Base-by-base conservation (phyloP, 2,329 filamentous ascomycete genomes). In the Apiospora phragmitis region DNA sequence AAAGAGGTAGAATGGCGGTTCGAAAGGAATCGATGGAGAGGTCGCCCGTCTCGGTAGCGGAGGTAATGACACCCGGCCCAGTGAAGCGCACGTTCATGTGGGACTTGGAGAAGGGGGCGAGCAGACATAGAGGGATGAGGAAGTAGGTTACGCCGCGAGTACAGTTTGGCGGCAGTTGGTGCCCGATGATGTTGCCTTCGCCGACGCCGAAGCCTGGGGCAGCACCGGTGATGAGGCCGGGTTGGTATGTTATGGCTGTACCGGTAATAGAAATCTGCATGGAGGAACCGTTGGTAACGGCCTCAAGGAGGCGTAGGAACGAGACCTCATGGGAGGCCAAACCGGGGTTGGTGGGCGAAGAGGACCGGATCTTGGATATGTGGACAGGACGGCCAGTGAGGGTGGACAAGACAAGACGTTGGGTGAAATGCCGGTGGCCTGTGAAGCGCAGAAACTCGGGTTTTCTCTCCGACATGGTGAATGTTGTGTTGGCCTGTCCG, bases 251-350 rank as follows among this genome's bases (percentile, higher is more conserved):
- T 70, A 99, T 89, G 1, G 94, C 95, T 0, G 96, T 98, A 79
- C 96, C 96, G 1, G 94, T 98, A 84, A 97, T 96, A 14, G 94
- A 97, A 76, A 99, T 97, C 78, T 98, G 95, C 84, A 98, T 94
- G 70, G 93, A 91, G 71, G 93, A 93, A 83, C 96, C 96, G 86
- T 99, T 99, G 78, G 96, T 99, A 77, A 99, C 88, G 75, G 94
- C 89, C 82, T 98, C 96, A 78, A 99, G 91, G 24, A 99, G 92
- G 70, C 96, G 95, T 42, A 99, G 89, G 82, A 99, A 95, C 65
- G 96, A 98, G 77, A 98, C 91, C 83, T 99, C 96, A 84, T 97
- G 93, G 67, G 94, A 92, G 69, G 94, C 92, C 69, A 99, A 92
- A 77, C 96, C 96, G 1, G 96, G 95, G 77, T 93, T 91, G 51